A percentile compares a stretch with the other conserved stretches of the same genome.
Evolutionary conservation across 2,329 filamentous ascomycete species (phyloP).

Genomic region (Cladobotryum protrusum): DNA sequence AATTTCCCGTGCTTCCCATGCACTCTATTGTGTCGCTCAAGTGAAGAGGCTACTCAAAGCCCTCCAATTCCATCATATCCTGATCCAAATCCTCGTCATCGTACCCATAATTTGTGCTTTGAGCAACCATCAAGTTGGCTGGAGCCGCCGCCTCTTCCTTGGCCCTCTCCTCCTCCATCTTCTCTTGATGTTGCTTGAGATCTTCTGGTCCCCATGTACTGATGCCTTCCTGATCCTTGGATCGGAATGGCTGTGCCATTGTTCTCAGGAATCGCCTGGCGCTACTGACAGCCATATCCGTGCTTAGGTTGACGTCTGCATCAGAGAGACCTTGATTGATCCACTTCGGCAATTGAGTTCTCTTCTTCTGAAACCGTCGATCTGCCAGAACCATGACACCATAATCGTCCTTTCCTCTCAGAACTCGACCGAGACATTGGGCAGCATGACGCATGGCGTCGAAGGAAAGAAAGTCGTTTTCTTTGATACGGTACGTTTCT

Average conservation of each 20-base stretch:
- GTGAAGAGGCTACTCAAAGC: conserved; percentile 19
- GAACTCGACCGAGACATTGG: conserved; percentile 88
- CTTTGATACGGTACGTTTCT: conserved; percentile 92
- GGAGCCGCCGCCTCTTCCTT: conserved; percentile 46
- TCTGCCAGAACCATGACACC: conserved; percentile 99
- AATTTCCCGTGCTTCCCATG: no score
- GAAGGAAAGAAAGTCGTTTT: conserved; percentile 97
- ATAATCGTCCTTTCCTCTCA: conserved; percentile 96
- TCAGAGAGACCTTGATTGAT: conserved; percentile 84
- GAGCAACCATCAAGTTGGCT: conserved; percentile 14
- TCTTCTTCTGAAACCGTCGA: conserved; percentile 86
- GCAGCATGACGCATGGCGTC: conserved; percentile 99
- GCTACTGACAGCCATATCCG: conserved; percentile 86
- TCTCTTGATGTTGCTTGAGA: conserved; percentile 70
- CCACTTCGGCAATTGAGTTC: conserved; percentile 89
- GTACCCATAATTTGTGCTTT: conserved; percentile 41
- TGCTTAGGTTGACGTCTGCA: conserved; percentile 82
- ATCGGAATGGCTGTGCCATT: conserved; percentile 86
- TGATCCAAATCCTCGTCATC: conserved; percentile 48
- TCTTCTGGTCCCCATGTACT: conserved; percentile 85
- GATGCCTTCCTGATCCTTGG: conserved; percentile 82
- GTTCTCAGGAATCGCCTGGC: conserved; percentile 84
- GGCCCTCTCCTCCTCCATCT: conserved; percentile 61
- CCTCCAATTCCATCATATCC: conserved; percentile 49
- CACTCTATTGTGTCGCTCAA: no score